Conservation (phyloP, 208 protist species). For the Acanthamoeba lugdunensis region DNA sequence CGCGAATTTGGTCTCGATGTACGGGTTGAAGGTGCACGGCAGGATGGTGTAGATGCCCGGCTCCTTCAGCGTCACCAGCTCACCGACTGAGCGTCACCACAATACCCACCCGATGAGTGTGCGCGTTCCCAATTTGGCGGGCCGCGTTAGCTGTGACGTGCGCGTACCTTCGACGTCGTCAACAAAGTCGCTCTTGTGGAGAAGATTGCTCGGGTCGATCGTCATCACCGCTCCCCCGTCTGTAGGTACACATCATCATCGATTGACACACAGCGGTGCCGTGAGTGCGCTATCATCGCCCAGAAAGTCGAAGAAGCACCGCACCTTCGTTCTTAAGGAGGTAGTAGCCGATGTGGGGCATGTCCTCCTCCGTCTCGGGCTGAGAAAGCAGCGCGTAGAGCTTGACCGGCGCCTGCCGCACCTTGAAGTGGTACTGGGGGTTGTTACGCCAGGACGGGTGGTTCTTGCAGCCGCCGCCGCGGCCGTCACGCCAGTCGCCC, state of each 20-base stretch:
- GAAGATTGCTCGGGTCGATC: neutral
- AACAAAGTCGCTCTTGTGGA: slow-evolving; percentile 57
- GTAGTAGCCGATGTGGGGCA: slow-evolving; percentile 65
- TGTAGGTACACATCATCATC: neutral
- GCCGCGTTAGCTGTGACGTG: neutral
- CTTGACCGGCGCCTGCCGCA: slow-evolving; percentile 22
- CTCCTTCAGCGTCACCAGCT: slow-evolving; percentile 26
- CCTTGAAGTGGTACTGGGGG: slow-evolving; percentile 57
- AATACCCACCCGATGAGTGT: neutral
- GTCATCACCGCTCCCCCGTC: neutral
- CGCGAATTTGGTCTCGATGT: neutral
- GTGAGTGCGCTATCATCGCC: too few relatives aligned
- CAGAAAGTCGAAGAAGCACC: too few relatives aligned
- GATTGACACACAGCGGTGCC: too few relatives aligned
- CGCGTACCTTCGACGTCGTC: slow-evolving; percentile 38
- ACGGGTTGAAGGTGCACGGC: slow-evolving; percentile 66
- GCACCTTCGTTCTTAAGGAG: slow-evolving; percentile 31
- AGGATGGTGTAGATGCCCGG: slow-evolving; percentile 47
- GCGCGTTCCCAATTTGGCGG: too few relatives aligned
- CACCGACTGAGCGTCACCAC: neutral
- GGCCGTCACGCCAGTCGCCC: neutral
- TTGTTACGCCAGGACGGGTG: slow-evolving; percentile 57
- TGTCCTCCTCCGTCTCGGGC: neutral
- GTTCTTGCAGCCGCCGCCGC: slow-evolving; percentile 64
- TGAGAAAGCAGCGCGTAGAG: slow-evolving; percentile 52